Evolutionary conservation across 2,329 filamentous ascomycete genomes (phyloP).

Genomic region (Simplicillium sp.): DNA sequence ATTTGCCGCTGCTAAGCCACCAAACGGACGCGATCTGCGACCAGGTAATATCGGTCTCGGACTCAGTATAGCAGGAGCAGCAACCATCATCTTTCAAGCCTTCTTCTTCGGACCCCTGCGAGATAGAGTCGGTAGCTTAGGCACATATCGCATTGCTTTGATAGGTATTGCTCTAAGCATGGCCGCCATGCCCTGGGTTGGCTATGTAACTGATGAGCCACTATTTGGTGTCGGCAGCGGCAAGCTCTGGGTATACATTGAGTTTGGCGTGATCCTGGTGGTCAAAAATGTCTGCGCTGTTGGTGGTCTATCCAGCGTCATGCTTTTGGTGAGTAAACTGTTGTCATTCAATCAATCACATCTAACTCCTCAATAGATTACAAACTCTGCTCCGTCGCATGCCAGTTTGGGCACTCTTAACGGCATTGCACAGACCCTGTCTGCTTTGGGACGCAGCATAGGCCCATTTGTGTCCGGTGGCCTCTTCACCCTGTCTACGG

Average conservation of each 20-base stretch:
- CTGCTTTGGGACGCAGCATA: conserved; percentile 77
- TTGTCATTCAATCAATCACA: background rate
- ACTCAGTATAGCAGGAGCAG: conserved; percentile 71
- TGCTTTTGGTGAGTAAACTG: conserved; percentile 60
- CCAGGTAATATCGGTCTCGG: conserved; percentile 79
- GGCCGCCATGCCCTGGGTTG: conserved; percentile 80
- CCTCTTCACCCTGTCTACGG: conserved; percentile 70
- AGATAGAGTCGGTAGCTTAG: conserved; percentile 72
- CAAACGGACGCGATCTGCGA: conserved; percentile 65
- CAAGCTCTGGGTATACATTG: conserved; percentile 63
- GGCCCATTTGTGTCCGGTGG: conserved; percentile 84
- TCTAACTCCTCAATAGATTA: conserved; percentile 53
- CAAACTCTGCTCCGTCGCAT: conserved; percentile 82
- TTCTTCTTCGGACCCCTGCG: conserved; percentile 74
- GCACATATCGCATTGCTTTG: conserved; percentile 70
- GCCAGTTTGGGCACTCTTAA: conserved; percentile 84
- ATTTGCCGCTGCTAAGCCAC: conserved; percentile 67
- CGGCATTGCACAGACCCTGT: conserved; percentile 87
- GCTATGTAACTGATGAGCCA: conserved; percentile 56
- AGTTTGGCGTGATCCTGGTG: conserved; percentile 72
- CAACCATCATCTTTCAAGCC: conserved; percentile 85
- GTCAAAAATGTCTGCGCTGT: conserved; percentile 88
- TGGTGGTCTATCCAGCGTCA: conserved; percentile 78
- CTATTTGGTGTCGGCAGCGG: conserved; percentile 51
- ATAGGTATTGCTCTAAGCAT: conserved; percentile 76